Evolutionary conservation across 495 filamentous ascomycete genomes (phyloP), one percentile per base, ranked within the genome.

Genomic region (Lasiosphaeria ovina): DNA sequence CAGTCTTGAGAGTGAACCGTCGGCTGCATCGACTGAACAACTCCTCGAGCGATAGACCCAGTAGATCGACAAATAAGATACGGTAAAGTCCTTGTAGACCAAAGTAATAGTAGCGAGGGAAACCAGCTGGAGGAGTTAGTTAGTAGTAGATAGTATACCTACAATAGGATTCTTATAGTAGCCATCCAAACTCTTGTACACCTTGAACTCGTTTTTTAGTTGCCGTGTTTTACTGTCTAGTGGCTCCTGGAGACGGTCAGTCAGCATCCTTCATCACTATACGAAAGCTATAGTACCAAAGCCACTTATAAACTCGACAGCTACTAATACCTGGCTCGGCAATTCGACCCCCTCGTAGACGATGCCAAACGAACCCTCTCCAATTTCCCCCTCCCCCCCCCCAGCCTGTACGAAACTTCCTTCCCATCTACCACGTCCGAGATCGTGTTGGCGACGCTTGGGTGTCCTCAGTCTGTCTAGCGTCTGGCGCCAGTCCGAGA

Each of bases 21-120:
- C 94, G 83, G 74, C 93, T 94, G 79, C 94, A 98, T 73, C 94
- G 93, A 68, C 98, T 95, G 73, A 98, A 98, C 0, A 98, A 85
- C 72, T 98, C 94, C 74, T 98, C 94, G 38, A 98, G 81, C 66
- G 91, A 96, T 35, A 94, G 93, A 24, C 94, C 94, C 14, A 98
- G 88, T 24, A 98, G 85, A 74, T 98, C 94, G 67, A 98, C 98
- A 55, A 98, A 95, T 3, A 98, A 86, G 65, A 98, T 98, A 77
- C 98, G 98, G 79, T 98, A 95, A 31, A 98, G 85, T 66, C 94
- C 94, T 78, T 98, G 95, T 75, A 98, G 94, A 61, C 94, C 94
- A 66, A 98, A 98, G 78, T 98, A 98, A 77, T 98, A 98, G 71
- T 98, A 95, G 87, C 98, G 98, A 69, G 94, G 94, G 66, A 98